phyloP scores from a whole-genome alignment of 2,329 filamentous ascomycete genomes.

The Trichoderma aggressivum region DNA sequence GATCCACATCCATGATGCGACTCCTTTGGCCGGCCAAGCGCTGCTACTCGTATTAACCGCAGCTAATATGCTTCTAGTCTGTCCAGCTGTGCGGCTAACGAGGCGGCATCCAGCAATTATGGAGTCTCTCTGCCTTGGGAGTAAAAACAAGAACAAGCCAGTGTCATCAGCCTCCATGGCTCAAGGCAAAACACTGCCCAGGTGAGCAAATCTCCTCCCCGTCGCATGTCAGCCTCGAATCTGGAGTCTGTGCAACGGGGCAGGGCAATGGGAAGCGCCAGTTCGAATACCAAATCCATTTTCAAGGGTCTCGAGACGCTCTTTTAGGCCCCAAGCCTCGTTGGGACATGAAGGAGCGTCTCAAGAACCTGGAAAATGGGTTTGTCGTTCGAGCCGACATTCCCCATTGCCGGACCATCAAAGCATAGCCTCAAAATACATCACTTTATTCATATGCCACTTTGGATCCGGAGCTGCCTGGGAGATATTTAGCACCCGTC shows the following conservation, averaged over 20 bases:
- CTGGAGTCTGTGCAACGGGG: neutral
- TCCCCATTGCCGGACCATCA: neutral
- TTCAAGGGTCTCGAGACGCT: neutral
- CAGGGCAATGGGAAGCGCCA: neutral
- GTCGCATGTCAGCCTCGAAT: neutral
- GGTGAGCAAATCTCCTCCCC: neutral
- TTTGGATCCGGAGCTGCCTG: neutral
- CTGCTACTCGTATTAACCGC: neutral
- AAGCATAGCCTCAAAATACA: neutral
- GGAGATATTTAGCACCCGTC: neutral
- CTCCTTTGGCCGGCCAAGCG: neutral
- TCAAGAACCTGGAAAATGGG: neutral
- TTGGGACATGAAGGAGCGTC: neutral
- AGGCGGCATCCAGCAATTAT: neutral
- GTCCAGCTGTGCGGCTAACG: neutral
- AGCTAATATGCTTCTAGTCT: neutral
- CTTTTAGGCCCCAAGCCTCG: no score
- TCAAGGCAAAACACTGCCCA: neutral
- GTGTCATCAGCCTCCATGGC: neutral
- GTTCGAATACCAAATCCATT: neutral
- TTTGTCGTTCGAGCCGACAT: neutral
- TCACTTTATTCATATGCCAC: neutral
- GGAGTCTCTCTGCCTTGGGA: neutral
- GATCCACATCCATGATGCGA: conserved; percentile 11
- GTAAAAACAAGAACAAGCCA: neutral